phyloP scores from a whole-genome alignment of 2,329 filamentous ascomycete genomes.

The Didymella sp. region DNA sequence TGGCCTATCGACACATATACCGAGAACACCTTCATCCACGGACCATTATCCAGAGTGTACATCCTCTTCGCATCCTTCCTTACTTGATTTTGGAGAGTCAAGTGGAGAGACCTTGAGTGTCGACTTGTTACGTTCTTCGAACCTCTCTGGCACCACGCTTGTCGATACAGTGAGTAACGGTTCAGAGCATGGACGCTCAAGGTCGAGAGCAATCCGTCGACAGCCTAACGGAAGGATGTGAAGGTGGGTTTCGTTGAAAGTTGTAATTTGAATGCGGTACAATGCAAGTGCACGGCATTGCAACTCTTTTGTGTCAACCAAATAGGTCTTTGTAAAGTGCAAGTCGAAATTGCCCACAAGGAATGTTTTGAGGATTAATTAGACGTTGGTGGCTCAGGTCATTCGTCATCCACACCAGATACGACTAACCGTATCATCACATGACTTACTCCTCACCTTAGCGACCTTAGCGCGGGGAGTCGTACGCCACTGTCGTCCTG shows the following conservation, averaged over 20 bases:
- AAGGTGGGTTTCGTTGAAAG: neutral
- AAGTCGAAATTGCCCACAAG: neutral
- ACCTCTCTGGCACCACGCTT: neutral
- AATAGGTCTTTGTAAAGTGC: neutral
- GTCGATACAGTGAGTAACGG: neutral
- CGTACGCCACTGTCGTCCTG: neutral
- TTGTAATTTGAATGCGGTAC: neutral
- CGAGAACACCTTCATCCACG: neutral
- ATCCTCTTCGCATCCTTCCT: neutral
- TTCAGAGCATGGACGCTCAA: neutral
- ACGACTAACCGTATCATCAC: neutral
- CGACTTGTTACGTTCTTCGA: neutral
- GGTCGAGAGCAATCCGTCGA: no score
- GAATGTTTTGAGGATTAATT: neutral
- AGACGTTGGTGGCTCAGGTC: neutral
- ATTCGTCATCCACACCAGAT: neutral
- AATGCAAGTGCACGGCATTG: neutral
- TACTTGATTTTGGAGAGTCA: neutral
- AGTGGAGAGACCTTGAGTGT: neutral
- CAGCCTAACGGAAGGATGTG: neutral
- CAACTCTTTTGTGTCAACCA: no score
- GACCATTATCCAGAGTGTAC: neutral
- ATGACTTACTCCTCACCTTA: slow-evolving; percentile 4
- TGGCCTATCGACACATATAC: no score
- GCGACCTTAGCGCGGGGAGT: neutral